Base-by-base conservation (phyloP, 2,329 filamentous ascomycete genomes). In the Stagonosporopsis cucurbitacearum region DNA sequence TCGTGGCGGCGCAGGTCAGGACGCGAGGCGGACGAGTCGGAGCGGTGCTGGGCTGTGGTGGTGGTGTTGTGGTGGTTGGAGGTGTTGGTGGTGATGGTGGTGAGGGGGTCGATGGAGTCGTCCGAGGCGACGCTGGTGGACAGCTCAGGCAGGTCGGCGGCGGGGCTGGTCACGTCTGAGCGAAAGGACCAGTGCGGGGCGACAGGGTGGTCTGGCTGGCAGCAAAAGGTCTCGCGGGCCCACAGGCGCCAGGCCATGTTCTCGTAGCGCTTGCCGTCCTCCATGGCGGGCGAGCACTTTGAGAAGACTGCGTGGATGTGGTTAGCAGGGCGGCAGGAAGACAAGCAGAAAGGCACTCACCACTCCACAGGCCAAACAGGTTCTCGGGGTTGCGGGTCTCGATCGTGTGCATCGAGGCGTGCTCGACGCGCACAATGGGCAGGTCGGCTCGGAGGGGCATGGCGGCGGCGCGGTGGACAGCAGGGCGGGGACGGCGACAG, bases 361-460 rank as follows among this genome's bases (percentile, higher is more conserved):
- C 91, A 76, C 92, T 94, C 92, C 93, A 96, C 86, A 98, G 96
- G 81, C 91, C 93, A 79, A 95, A 96, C 47, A 98, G 86, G 73
- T 93, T 96, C 79, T 96, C 91, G 25, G 91, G 88, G 76, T 96
- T 96, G 65, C 89, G 85, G 1, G 94, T 96, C 79, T 98, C 93
- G 71, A 98, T 92, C 76, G 96, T 92, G 82, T 95, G 91, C 75
- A 99, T 93, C 67, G 94, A 89, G 74, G 89, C 91, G 63, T 91
- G 88, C 80, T 97, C 92, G 76, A 98, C 90, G 60, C 92, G 92
- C 72, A 98, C 83, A 75, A 98, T 90, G 71, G 94, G 90, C 58
- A 89, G 88, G 77, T 90, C 87, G 77, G 96, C 83, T 79, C 86
- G 85, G 73, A 90, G 87, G 80, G 92, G 91, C 94, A 98, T 98